Evolutionary conservation across 306 rosid genomes (phyloP).

Genomic region (Trifolium dubium): DNA sequence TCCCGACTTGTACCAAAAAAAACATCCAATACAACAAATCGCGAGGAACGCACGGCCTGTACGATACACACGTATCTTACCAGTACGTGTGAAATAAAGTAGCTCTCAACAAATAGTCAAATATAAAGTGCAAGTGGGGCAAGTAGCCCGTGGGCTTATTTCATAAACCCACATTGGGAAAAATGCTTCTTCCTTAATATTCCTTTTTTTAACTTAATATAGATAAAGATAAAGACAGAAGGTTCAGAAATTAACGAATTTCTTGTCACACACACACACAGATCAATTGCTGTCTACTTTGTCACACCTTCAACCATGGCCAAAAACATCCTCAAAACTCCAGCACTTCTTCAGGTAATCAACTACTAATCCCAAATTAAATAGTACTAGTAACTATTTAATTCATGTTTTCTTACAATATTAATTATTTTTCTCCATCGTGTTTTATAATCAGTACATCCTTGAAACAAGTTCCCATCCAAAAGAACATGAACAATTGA

Average conservation of each 20-base stretch:
- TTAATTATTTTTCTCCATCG: background rate
- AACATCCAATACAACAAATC: too few species aligned
- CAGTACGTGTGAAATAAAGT: too few species aligned
- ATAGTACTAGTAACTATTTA: too few species aligned
- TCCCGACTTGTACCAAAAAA: too few species aligned
- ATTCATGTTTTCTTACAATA: background rate
- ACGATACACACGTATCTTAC: too few species aligned
- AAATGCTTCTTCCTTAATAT: too few species aligned
- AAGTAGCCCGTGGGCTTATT: too few species aligned
- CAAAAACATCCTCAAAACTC: conserved; percentile 18
- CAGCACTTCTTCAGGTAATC: conserved; percentile 17
- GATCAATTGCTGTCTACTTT: background rate
- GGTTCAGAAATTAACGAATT: background rate
- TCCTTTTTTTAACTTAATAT: too few species aligned
- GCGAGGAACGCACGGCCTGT: too few species aligned
- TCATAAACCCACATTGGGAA: too few species aligned
- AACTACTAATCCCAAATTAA: background rate
- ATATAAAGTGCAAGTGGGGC: too few species aligned
- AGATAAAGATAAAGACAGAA: background rate
- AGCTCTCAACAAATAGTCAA: too few species aligned
- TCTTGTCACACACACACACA: background rate
- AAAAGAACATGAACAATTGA: conserved; percentile 59
- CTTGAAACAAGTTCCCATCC: conserved; percentile 54
- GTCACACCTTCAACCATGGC: background rate
- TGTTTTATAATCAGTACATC: conserved; percentile 48